phyloP scores from a whole-genome alignment of 148 eudicot genomes.

The Fagopyrum homotropicum region DNA sequence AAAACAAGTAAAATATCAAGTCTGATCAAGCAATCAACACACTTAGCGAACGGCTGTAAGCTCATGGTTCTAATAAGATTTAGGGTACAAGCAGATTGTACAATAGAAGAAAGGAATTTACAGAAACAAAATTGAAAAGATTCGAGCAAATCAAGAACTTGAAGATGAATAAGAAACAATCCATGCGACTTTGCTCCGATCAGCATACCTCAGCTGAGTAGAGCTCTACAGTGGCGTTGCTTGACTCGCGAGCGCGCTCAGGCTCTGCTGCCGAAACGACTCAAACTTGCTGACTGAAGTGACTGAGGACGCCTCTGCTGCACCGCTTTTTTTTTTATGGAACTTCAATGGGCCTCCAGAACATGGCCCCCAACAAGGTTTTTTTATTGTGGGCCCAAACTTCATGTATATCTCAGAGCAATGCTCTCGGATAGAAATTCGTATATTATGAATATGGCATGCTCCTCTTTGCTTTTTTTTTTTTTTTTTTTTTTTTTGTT shows the following conservation, averaged over 20 bases:
- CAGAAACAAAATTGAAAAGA: neutral
- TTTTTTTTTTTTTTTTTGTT: no score
- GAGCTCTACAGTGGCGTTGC: neutral
- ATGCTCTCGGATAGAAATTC: no score
- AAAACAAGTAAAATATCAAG: neutral
- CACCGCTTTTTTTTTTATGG: neutral
- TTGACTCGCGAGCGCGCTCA: constrained; percentile 5
- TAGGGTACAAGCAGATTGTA: neutral
- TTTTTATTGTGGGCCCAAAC: neutral
- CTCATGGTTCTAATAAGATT: neutral
- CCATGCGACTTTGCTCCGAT: neutral
- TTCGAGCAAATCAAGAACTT: neutral
- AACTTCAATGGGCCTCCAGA: neutral
- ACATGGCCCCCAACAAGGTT: neutral
- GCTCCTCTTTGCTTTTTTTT: no score
- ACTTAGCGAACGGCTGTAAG: neutral
- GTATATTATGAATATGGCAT: no score
- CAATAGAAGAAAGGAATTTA: neutral
- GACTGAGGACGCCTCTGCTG: neutral
- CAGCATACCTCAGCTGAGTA: neutral
- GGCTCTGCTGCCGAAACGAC: neutral
- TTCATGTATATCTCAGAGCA: no score
- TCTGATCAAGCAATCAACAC: neutral
- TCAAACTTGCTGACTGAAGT: neutral
- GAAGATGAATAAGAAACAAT: neutral